phyloP scores from a whole-genome alignment of 495 filamentous ascomycete species.

The Hyaloscypha variabilis region DNA sequence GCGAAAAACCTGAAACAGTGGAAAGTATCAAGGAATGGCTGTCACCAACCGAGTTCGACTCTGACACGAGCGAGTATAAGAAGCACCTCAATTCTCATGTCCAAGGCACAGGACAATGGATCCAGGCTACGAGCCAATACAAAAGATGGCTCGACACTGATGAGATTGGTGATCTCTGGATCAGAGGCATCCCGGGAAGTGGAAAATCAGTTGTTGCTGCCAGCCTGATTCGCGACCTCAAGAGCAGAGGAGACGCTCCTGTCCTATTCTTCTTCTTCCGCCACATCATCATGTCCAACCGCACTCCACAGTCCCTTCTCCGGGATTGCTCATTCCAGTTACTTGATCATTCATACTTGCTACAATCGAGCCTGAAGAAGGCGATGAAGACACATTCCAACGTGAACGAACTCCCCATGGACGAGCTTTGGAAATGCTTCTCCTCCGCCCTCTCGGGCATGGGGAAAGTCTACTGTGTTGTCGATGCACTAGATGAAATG shows the following conservation, averaged over 20 bases:
- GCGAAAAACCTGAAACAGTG: too few species aligned
- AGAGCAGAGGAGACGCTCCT: slow-evolving; percentile 33
- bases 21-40: slow-evolving; percentile 40
- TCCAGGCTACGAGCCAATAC: slow-evolving; percentile 38
- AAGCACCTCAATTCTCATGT: slow-evolving; percentile 44
- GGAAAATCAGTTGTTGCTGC: slow-evolving; percentile 56
- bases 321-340: slow-evolving; percentile 50
- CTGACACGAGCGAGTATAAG: slow-evolving; percentile 34
- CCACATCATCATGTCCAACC: slow-evolving; percentile 52
- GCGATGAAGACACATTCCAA: slow-evolving; percentile 28
- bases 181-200: slow-evolving; percentile 53
- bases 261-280: slow-evolving; percentile 59
- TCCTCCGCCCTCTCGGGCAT: slow-evolving; percentile 33
- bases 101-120: slow-evolving; percentile 49
- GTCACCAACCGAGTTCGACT: slow-evolving; percentile 39
- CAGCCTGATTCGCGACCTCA: slow-evolving; percentile 35
- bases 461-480: slow-evolving; percentile 46
- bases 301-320: slow-evolving; percentile 40
- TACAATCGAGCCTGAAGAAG: slow-evolving; percentile 40
- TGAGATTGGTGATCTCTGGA: slow-evolving; percentile 46
- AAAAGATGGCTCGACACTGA: slow-evolving; percentile 41
- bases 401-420: slow-evolving; percentile 20
- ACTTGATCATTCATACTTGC: slow-evolving; percentile 38
- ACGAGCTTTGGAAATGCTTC: slow-evolving; percentile 25
- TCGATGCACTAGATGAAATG: slow-evolving; percentile 54